These are phyloP conservation scores for Sclerotinia trifoliorum DNA, from an alignment of 2,329 filamentous ascomycete species.

Conservation along the genomic window DNA sequence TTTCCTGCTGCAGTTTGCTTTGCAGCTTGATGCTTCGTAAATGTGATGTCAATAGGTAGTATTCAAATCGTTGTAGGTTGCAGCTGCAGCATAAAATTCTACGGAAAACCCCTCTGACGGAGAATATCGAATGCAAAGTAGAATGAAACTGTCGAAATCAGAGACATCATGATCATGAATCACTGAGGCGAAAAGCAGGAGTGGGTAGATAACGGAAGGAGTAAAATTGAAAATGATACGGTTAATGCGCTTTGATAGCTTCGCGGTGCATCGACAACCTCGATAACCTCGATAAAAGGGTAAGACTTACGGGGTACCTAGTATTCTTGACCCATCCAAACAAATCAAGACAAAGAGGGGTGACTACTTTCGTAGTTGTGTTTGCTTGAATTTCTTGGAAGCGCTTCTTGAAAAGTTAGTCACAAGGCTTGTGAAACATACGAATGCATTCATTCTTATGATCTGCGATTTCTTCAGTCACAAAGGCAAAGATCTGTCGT, in stretches of 20 bases:
- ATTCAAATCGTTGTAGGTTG: background rate
- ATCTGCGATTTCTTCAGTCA: background rate
- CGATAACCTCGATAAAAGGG: constrained; percentile 6
- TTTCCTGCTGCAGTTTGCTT: constrained; percentile 5
- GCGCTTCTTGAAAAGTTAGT: background rate
- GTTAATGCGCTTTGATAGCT: constrained; percentile 9
- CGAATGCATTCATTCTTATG: constrained; percentile 5
- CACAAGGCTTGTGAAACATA: constrained; percentile 20
- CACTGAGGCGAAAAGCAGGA: background rate
- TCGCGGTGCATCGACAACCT: background rate
- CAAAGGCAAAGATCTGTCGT: background rate
- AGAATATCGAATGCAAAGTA: background rate
- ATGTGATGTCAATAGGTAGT: background rate
- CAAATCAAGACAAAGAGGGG: background rate
- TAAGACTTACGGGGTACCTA: background rate
- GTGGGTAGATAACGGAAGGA: background rate
- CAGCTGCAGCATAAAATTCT: background rate
- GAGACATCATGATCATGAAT: background rate
- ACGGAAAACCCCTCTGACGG: background rate
- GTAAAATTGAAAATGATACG: background rate
- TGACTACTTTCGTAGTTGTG: background rate
- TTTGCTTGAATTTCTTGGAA: background rate
- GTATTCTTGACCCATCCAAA: background rate
- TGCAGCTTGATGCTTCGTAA: background rate
- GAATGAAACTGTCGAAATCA: background rate